These are phyloP conservation scores for Magnolia changhungtana DNA, from an alignment of 164 flowering plant genomes.

Conservation along the genomic window DNA sequence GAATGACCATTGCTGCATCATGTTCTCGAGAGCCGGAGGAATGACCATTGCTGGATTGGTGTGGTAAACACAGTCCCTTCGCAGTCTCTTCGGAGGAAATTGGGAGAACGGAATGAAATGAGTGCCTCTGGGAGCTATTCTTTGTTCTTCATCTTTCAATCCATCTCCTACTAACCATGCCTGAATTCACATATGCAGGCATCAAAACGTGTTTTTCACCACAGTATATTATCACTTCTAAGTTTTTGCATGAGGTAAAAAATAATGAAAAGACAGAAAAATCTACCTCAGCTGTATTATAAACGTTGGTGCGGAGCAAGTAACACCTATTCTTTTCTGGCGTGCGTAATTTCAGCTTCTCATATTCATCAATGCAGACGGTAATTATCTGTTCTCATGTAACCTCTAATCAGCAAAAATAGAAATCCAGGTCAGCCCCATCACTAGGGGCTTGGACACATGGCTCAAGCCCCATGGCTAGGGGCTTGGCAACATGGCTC, in stretches of 20 bases:
- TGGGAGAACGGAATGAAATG: slow-evolving; percentile 44
- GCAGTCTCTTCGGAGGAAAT: slow-evolving; percentile 35
- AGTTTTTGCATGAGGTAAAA: background rate
- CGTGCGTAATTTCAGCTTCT: slow-evolving; percentile 20
- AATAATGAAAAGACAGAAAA: background rate
- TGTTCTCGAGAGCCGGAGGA: slow-evolving; percentile 45
- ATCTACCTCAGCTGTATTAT: slow-evolving; percentile 16
- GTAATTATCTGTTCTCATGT: slow-evolving; percentile 16
- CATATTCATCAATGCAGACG: slow-evolving; percentile 12
- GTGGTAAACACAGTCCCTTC: slow-evolving; percentile 54
- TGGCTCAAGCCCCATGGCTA: no score
- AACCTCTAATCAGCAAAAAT: background rate
- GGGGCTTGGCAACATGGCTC: no score
- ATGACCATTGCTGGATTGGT: slow-evolving; percentile 51
- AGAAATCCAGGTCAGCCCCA: background rate
- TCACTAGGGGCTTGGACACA: background rate
- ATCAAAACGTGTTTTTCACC: background rate
- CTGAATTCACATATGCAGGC: slow-evolving; percentile 15
- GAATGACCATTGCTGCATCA: no score
- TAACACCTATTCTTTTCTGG: slow-evolving; percentile 5
- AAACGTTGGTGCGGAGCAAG: slow-evolving; percentile 13
- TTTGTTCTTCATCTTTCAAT: slow-evolving; percentile 40
- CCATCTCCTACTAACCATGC: slow-evolving; percentile 57
- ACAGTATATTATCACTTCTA: background rate
- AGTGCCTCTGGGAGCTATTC: slow-evolving; percentile 41